These are phyloP conservation scores for Krasilnikovozyma curviuscula DNA, from an alignment of 768 basidiomycete species.

Conservation along the genomic window DNA sequence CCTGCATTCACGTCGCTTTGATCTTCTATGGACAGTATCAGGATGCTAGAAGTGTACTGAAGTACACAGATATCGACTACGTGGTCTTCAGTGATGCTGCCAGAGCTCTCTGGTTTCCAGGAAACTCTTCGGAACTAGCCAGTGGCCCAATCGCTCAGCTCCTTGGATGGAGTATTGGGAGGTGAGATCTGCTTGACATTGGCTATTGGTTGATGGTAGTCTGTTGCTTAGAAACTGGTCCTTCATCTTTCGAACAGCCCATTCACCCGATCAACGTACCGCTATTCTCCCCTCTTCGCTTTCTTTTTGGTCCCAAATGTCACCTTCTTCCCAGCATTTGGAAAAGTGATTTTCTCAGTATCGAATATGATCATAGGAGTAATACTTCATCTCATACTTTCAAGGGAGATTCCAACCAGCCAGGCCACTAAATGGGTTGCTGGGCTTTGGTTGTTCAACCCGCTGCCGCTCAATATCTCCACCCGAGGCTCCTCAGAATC, in stretches of 20 bases:
- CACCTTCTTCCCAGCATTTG: constrained; percentile 64
- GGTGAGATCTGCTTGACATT: constrained; percentile 38
- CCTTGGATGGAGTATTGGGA: constrained; percentile 37
- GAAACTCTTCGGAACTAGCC: background rate
- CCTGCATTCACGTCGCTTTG: constrained; percentile 44
- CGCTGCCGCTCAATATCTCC: constrained; percentile 85
- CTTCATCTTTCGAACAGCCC: constrained; percentile 37
- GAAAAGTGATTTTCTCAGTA: constrained; percentile 69
- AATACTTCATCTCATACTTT: constrained; percentile 36
- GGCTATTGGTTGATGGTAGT: background rate
- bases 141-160: background rate
- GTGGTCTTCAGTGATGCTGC: constrained; percentile 87
- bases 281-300: constrained; percentile 87
- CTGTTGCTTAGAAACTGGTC: background rate
- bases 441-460: constrained; percentile 68
- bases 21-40: constrained; percentile 82
- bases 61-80: constrained; percentile 98
- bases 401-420: constrained; percentile 24
- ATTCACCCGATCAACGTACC: constrained; percentile 76
- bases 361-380: constrained; percentile 53
- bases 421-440: constrained; percentile 40
- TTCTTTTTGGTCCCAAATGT: constrained; percentile 60
- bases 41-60: constrained; percentile 58
- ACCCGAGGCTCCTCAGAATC: constrained; percentile 93
- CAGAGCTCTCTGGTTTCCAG: constrained; percentile 34